These are phyloP conservation scores for Lachancea sp. DNA, from an alignment of 805 yeast genomes.

Conservation along the genomic window DNA sequence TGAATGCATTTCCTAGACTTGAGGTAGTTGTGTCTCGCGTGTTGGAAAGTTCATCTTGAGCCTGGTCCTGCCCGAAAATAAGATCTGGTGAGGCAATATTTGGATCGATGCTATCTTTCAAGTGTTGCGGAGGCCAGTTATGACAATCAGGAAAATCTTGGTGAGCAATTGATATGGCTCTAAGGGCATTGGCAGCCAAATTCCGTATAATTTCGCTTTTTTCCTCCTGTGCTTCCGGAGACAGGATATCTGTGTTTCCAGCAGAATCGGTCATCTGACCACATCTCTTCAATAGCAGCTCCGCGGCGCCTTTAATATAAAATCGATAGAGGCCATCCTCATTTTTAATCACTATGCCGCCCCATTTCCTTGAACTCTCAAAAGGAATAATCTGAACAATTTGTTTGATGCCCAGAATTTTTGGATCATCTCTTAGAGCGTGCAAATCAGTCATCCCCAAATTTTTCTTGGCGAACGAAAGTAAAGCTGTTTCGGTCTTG, in stretches of 20 bases:
- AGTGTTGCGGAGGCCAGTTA: conserved; percentile 64
- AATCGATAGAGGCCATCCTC: conserved; percentile 45
- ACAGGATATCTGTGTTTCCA: conserved; percentile 27
- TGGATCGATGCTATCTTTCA: conserved; percentile 31
- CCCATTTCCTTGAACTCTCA: conserved; percentile 90
- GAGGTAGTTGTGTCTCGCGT: conserved; percentile 16
- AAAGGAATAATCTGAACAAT: conserved; percentile 78
- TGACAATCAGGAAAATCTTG: conserved; percentile 47
- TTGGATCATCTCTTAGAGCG: conserved; percentile 35
- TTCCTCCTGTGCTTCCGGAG: conserved; percentile 26
- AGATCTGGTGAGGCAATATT: conserved; percentile 40
- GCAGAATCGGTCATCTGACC: conserved; percentile 33
- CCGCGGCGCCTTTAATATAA: conserved; percentile 91
- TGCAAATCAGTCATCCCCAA: conserved; percentile 49
- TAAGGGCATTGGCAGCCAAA: conserved; percentile 72
- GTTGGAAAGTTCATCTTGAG: conserved; percentile 12
- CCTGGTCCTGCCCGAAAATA: conserved; percentile 34
- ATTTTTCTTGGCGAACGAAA: conserved; percentile 56
- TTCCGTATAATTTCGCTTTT: conserved; percentile 41
- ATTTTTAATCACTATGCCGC: conserved; percentile 62
- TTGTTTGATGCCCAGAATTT: conserved; percentile 29
- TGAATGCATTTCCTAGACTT: conserved; percentile 36
- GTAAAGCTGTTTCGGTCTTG: conserved; percentile 88
- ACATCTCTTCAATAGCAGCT: conserved; percentile 65
- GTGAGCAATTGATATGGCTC: conserved; percentile 88